Base-by-base conservation (phyloP, 1,284 basidiomycete genomes). In the Ganoderma lucidum region DNA sequence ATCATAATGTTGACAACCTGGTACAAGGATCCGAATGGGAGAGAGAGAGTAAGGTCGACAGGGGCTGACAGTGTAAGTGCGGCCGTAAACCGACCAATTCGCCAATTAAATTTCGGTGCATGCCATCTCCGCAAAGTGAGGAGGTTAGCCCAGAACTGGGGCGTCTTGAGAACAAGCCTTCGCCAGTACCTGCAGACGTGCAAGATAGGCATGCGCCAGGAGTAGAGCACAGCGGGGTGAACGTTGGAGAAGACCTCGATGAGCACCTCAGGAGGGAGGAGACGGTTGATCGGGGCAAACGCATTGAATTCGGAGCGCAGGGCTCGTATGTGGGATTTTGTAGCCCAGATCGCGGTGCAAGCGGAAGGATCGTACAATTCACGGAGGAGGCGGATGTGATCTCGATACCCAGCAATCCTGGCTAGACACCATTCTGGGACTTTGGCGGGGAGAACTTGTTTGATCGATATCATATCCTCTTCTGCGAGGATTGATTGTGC, bases 241-340 rank as follows among this genome's bases (percentile, higher is more conserved):
- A 64, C 2, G 23, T 64, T 53, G n/a, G 37, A 19, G 48, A 64
- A 64, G 37, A 64, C 28, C 15, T 64, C 63, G n/a, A 55, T 64
- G n/a, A 64, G 37, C n/a, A 64, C 19, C 51, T 64, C 63, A 12
- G 41, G 39, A 6, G 63, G 63, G 23, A 64, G 63, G 51, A 28
- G n/a, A 4, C 10, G 63, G 48, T 64, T 32, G 3, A 64, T 64
- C 6, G 51, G 63, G 2, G 51, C 51, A 37, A 17, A n/a, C 6
- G 10, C 37, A 23, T 64, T 64, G 63, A 32, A 64, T 15, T 41
- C 23, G 39, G 51, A 56, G 32, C 63, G 63, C 6, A 64, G 53
- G 28, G 35, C 63, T 2, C 63, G 63, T 2, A 64, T 56, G 51
- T 51, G 10, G 35, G 45, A n/a, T 23, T 63, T 53, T 19, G 8